Evolutionary conservation across 83 land plant genomes (phyloP), one percentile per base, ranked within the genome.

Genomic region (Larix sibirica): DNA sequence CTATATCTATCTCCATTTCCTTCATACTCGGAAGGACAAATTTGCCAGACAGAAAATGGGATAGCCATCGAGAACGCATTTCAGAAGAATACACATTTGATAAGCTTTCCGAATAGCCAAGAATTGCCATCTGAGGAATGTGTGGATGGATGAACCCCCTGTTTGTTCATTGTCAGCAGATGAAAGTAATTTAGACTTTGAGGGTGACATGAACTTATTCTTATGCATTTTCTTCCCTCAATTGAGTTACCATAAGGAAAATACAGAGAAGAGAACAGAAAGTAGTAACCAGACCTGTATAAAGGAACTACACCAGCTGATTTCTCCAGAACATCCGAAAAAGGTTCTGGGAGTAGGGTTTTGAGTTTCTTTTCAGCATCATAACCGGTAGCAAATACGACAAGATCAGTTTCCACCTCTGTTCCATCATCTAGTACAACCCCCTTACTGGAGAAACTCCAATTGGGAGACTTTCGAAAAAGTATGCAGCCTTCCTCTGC

Each of bases 81-180:
- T 94, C 95, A 4, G 89, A 79, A 4, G 95, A 77, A 36, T 87
- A 89, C 40, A 94, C 80, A 82, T 92, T 94, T 6, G 96, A 92
- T 17, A 92, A 86, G 64, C 89, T 89, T 85, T 94, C 95, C 0
- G 84, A 23, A 74, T 90, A 92, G 3, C 96, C 95, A 67, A 94
- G 78, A 40, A 92, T 88, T 6, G 91, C 93, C 95, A 92, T 90
- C 85, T 89, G 84, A 21, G 96, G 95, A 64, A 92, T 94, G 81
- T 71, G 14, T 16, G 96, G 96, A 78, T 92, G 91, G 54, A 92
- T 90, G 8, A 88, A 85, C 0, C 93, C 91, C 95, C 93, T 94
- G 82, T 75, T 33, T 38, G 71, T 26, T 40, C 28, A 47, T 0
- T 3, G 28, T 23, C 17, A 73, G 54, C 3, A 31, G 4, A 21